Base-by-base conservation (phyloP, 1,139 yeast genomes). In the Magnusiomyces magnusii region DNA sequence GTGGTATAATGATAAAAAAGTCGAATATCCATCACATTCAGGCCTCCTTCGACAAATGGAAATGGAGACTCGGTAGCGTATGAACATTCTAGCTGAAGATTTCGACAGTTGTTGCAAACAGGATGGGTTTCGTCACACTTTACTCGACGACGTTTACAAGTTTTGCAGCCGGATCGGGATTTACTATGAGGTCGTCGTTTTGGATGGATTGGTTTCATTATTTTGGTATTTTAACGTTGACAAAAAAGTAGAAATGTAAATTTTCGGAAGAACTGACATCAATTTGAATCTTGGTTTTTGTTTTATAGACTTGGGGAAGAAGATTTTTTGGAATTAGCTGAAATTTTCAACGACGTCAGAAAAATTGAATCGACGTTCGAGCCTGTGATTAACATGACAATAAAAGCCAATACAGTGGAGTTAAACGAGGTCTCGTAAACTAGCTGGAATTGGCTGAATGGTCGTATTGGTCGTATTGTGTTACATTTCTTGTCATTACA, bases 71-170 rank as follows among this genome's bases (percentile, higher is more conserved):
- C 57, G 44, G 44, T 39, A 7, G 67, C 58, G 56, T 71, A 72
- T 24, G 75, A 68, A 75, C 98, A 92, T 36, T 81, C 86, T 47
- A 92, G 77, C 47, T 86, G 85, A 81, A 91, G 80, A 64, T 87
- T 85, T 59, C 77, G 74, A 71, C 98, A 92, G 72, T 90, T 90
- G 34, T 77, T 77, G 71, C 98, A 92, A n/a, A 76, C 70, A 0
- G 98, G 98, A 65, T 84, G 86, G 0, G 78, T 76, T 71, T 92
- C 98, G 71, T 92, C 97, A 76, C 98, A 92, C 70, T 92, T 92
- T 54, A 92, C 96, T 58, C 97, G 76, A 66, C 97, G 80, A 65
- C 82, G 80, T 69, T 92, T 92, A 73, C 98, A 92, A 1, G 95
- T 88, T 51, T 85, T 80, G 72, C 98, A 92, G 0, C 98, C 98